Evolutionary conservation across 192 early-diverging fungal species (phyloP), one percentile per base, ranked within the genome.

Genomic region (Coemansia guatemalensis): DNA sequence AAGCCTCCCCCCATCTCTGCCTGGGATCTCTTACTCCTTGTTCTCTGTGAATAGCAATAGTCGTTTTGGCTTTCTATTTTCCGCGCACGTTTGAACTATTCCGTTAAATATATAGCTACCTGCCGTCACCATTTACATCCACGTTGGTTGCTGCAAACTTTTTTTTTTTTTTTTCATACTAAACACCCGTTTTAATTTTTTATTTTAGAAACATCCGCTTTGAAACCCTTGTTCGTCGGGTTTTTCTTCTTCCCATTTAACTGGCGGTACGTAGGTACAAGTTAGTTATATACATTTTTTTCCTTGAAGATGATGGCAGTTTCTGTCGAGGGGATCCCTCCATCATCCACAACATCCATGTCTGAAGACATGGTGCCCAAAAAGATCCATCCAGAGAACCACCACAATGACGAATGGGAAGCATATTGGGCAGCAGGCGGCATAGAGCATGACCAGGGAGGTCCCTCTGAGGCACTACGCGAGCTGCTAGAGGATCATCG

Each of bases 401-500:
- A 55, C 11, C 33, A 60, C 35, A 53, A 21, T 0, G 51, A 26
- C 52, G 60, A 63, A 4, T 78, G 75, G 75, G 56, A 68, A 5
- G 48, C 56, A 27, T 78, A 69, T 30, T 78, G 75, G 75, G 59
- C 63, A 2, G 30, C 61, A 32, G 53, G 52, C 21, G 57, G 51
- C n/a, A 24, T 8, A 12, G 55, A 68, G 41, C 60, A 66, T n/a
- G 53, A 66, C 33, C 69, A 65, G 25, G 20, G 39, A 12, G 70
- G 63, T 24, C 70, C 75, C 5, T 64, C 70, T 4, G 67, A 69
- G 35, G 78, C 78, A 4, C 62, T 81, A 50, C 59, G 61, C 8
- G 69, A 81, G 60, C 66, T 81, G 27, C 55, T 81, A 20, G 78
- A 75, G 39, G 65, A 68, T 22, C 69, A 69, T 29, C 59, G 68